Evolutionary conservation across 306 rosid species (phyloP), one percentile per base, ranked within the genome.

Genomic region (Castanea crenata): DNA sequence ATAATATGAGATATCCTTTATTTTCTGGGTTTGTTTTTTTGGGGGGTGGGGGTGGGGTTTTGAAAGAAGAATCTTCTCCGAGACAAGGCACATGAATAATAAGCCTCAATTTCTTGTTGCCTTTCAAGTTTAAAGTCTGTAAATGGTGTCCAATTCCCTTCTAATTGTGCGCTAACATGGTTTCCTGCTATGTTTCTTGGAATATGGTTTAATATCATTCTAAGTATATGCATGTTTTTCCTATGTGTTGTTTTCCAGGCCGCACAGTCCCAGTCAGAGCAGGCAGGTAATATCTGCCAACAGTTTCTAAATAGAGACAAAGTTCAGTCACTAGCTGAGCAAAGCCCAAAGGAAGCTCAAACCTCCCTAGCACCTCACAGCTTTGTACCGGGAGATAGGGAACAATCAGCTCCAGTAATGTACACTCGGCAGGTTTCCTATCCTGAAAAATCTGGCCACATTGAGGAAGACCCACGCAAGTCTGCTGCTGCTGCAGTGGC

Each of bases 401-500:
- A 94, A 74, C 97, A 92, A 74, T 86, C 92, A 27, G 94, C 88
- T 55, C 91, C 99, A 6, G 92, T 88, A 74, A 94, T 91, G 94
- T 92, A 91, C 55, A 74, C 94, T 16, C 85, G 81, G 64, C 87
- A 90, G 58, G 77, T 51, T 38, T 35, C 88, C 64, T 91, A 82
- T 85, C 74, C 91, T 57, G 87, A 87, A 78, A 90, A 87, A 54
- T 73, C 93, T 74, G 94, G 87, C 41, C 90, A 80, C 4, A 19
- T 23, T 29, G 95, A 88, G 81, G 98, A 91, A 74, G 97, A 95
- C 75, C 90, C 92, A 2, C 95, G 91, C 74, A 95, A 91, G 83
- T 92, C 99, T 71, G 99, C 98, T 15, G 99, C 99, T 34, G 99
- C 99, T 41, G 99, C 98, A 18, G 97, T 95, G 82, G 99, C 99